These are phyloP conservation scores for Aspergillus sclerotioniger DNA, from an alignment of 495 filamentous ascomycete species.

Conservation along the genomic window DNA sequence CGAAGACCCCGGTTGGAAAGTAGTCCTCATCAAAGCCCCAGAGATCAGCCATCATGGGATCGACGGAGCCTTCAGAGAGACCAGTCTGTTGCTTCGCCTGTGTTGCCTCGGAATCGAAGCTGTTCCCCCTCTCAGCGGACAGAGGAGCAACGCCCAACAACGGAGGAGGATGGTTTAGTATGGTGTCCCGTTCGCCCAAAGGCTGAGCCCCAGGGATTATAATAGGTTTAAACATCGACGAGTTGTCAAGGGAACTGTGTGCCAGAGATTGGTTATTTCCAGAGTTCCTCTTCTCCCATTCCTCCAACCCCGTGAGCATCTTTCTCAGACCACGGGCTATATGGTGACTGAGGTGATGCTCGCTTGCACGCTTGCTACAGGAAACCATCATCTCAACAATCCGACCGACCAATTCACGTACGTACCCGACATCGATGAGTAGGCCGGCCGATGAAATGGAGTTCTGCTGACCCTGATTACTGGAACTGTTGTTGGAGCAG, in stretches of 20 bases:
- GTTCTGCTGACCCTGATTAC: slow-evolving; percentile 30
- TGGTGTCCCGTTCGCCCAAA: slow-evolving; percentile 40
- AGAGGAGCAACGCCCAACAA: slow-evolving; percentile 44
- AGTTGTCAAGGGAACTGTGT: slow-evolving; percentile 23
- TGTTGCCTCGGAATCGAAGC: slow-evolving; percentile 23
- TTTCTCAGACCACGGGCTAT: slow-evolving; percentile 52
- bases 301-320: slow-evolving; percentile 49
- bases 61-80: slow-evolving; percentile 44
- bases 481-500: slow-evolving; percentile 34
- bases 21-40: slow-evolving; percentile 52
- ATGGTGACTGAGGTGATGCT: slow-evolving; percentile 54
- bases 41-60: slow-evolving; percentile 49
- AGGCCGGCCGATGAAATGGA: slow-evolving; percentile 48
- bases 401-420: slow-evolving; percentile 43
- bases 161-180: slow-evolving; percentile 41
- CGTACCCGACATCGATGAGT: slow-evolving; percentile 39
- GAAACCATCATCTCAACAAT: slow-evolving; percentile 49
- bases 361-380: slow-evolving; percentile 48
- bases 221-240: slow-evolving; percentile 42
- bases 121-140: slow-evolving; percentile 44
- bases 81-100: slow-evolving; percentile 33
- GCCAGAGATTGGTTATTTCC: slow-evolving; percentile 21
- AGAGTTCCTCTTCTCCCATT: slow-evolving; percentile 44
- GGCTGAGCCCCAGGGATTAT: slow-evolving; percentile 41
- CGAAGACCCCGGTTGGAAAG: slow-evolving; percentile 49